Base-by-base conservation (phyloP, 129 eudicot species). In the Sambucus nigra region DNA sequence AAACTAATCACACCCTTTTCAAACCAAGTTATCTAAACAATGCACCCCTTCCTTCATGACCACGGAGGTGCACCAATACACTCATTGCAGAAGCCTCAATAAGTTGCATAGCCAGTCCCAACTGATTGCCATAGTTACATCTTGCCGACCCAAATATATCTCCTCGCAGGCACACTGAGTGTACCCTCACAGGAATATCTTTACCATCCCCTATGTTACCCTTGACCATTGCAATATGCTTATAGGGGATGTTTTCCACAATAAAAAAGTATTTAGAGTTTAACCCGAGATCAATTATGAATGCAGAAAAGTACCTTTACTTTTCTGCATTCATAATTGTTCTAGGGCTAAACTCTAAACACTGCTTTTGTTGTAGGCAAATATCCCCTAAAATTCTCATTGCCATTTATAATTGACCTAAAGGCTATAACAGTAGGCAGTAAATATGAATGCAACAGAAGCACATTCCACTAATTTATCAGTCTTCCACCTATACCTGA, bases 1-100 rank as follows among this genome's bases (percentile, higher is more conserved):
- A n/a, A n/a, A n/a, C n/a, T n/a, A n/a, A n/a, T n/a, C n/a, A n/a
- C n/a, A n/a, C n/a, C n/a, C n/a, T n/a, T n/a, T n/a, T n/a, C n/a
- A n/a, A n/a, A n/a, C n/a, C n/a, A n/a, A n/a, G n/a, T n/a, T n/a
- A n/a, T n/a, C n/a, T n/a, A n/a, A n/a, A n/a, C n/a, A n/a, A n/a
- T n/a, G n/a, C n/a, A n/a, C 97, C 97, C 56, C 97, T 76, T 2
- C 97, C 97, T 55, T 89, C 95, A 53, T 89, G 97, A 39, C 97
- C 97, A 69, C 95, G 86, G 9, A 89, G 88, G 62, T 89, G 84
- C 4, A 89, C 95, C 61, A 89, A 51, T 7, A 89, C 86, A 7
- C 97, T 95, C 58, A 75, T 67, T n/a, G 93, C 88, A 12, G 88
- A 83, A 38, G 78, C 88, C 71, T 89, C 93, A 5, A 89, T 89